Base-by-base conservation (phyloP, 2,329 filamentous ascomycete genomes). In the Epichloe aotearoae region DNA sequence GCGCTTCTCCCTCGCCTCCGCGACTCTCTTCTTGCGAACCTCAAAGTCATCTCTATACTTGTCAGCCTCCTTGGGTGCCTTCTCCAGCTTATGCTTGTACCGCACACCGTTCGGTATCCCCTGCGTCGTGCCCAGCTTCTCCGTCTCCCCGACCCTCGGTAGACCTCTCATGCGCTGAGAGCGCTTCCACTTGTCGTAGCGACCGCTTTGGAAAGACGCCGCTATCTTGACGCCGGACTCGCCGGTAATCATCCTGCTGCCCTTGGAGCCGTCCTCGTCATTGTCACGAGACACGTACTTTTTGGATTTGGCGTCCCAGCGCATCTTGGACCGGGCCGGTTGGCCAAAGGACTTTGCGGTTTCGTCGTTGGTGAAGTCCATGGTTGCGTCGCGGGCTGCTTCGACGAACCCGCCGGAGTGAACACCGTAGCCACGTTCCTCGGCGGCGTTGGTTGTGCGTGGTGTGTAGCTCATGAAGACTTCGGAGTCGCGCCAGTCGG, bases 381-480 rank as follows among this genome's bases (percentile, higher is more conserved):
- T 95, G 39, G 88, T 86, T 2, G 83, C 88, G 57, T 81, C 80
- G 58, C 88, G 80, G n/a, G 94, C 91, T 6, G 87, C 88, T 61
- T 89, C 83, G 45, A 94, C 78, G 69, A 98, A 98, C 7, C 79
- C 81, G 47, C 88, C 88, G 0, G 88, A 86, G 67, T 94, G 88
- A 17, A 98, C 89, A 56, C 90, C 89, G 69, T 98, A 98, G 12
- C 84, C 93, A 50, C 87, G 85, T 64, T 96, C 89, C 69, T 97
- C 91, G 49, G 85, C 87, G 4, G 85, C 75, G 65, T 91, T 93
- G 59, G 80, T 77, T 41, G 82, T 82, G 54, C 86, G 83, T 0
- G 93, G 93, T 1, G 82, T 87, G 74, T 98, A 98, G 10, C 88
- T 86, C 89, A 98, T 97, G 80, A 94, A 98, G 59, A 93, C 81